Evolutionary conservation across 352 stramenopile genomes (phyloP).

Genomic region (Phytophthora pini): DNA sequence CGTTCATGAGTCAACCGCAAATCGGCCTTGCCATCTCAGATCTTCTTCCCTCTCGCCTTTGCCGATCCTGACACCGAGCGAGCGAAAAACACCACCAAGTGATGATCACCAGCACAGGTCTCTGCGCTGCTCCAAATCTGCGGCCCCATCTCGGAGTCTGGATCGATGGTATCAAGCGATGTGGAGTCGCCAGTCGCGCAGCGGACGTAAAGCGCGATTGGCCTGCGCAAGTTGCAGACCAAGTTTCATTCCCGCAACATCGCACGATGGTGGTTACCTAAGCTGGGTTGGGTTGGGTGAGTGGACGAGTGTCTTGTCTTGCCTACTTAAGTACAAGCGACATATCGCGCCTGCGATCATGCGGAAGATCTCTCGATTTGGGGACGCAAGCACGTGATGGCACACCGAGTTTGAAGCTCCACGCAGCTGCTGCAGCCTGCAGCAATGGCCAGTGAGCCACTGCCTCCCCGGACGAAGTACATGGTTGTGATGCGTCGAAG

Average conservation of each 20-base stretch:
- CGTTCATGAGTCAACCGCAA: conserved; percentile 18
- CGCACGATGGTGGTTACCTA: not conserved
- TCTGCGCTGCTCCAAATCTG: conserved; percentile 26
- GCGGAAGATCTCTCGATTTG: conserved; percentile 38
- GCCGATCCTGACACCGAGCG: conserved; percentile 15
- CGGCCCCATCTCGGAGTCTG: conserved; percentile 25
- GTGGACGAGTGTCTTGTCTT: conserved; percentile 12
- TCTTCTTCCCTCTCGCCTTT: conserved; percentile 11
- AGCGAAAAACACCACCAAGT: conserved; percentile 36
- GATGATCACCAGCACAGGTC: conserved; percentile 21
- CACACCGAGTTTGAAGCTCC: conserved; percentile 17
- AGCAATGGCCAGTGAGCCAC: conserved; percentile 9
- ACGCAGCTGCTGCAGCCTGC: conserved; percentile 33
- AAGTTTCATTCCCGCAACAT: conserved; percentile 1
- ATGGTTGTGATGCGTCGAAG: not conserved
- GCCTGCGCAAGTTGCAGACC: conserved; percentile 20
- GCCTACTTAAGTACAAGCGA: not conserved
- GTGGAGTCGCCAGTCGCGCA: conserved; percentile 36
- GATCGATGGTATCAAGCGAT: conserved; percentile 45
- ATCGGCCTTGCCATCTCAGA: conserved; percentile 9
- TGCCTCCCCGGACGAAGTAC: conserved; percentile 9
- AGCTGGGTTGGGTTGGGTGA: conserved; percentile 20
- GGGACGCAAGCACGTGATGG: conserved; percentile 36
- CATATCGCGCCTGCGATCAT: conserved; percentile 27
- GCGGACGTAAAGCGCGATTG: conserved; percentile 14